Conservation (phyloP, 1,284 basidiomycete species). For the Austroboletus niveus region DNA sequence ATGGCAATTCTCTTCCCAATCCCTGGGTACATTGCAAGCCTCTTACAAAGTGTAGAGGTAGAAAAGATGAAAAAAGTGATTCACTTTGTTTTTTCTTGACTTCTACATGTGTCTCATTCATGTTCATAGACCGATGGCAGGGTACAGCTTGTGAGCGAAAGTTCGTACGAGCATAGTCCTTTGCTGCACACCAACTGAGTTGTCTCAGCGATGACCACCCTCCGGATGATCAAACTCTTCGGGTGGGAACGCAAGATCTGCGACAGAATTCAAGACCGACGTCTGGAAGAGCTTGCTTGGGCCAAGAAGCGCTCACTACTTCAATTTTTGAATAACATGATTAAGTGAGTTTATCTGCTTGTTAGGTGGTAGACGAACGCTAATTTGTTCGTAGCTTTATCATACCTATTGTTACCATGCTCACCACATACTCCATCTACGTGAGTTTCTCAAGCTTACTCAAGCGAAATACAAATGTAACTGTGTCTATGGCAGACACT, state of each 20-base stretch:
- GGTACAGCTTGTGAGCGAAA: conserved; percentile 21
- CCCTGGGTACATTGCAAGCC: conserved; percentile 11
- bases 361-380: background rate
- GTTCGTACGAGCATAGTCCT: conserved; percentile 5
- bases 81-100: too few relatives aligned
- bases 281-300: conserved; percentile 19
- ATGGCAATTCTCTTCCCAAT: conserved; percentile 14
- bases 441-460: conserved; percentile 7
- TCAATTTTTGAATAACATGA: conserved; percentile 9
- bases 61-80: conserved; percentile 19
- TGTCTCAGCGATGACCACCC: conserved; percentile 37
- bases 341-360: conserved; percentile 1
- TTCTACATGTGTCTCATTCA: background rate
- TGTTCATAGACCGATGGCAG: conserved; percentile 17
- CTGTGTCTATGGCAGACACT: conserved; percentile 10
- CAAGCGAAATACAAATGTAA: background rate
- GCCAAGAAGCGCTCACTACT: conserved; percentile 13
- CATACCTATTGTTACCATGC: conserved; percentile 37
- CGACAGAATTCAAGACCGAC: conserved; percentile 42
- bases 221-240: conserved; percentile 71
- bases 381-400: conserved; percentile 21
- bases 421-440: conserved; percentile 18
- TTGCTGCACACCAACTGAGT: conserved; percentile 1
- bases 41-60: conserved; percentile 13
- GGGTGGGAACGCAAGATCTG: conserved; percentile 63